Percentiles rank a stretch among this genome's conserved stretches.
Evolutionary conservation across 768 basidiomycete species (phyloP).

Genomic region (Pleurotus eryngii): DNA sequence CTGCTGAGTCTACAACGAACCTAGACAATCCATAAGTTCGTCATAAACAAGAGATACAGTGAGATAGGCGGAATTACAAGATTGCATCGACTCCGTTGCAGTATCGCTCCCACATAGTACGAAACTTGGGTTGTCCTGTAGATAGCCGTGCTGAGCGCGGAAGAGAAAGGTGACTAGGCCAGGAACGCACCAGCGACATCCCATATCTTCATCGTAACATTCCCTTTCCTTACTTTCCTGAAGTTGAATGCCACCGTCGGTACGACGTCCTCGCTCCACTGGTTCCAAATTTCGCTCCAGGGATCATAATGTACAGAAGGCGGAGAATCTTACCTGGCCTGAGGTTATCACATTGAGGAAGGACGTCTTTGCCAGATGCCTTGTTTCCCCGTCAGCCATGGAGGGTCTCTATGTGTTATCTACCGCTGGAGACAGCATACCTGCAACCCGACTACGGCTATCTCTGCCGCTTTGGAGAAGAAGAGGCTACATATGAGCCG

Average conservation of each 20-base stretch:
- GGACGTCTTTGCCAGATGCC: conserved; percentile 95
- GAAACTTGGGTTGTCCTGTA: conserved; percentile 85
- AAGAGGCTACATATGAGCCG: conserved; percentile 52
- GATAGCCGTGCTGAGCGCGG: background rate
- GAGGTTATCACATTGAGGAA: conserved; percentile 90
- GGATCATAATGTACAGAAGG: background rate
- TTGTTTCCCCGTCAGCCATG: conserved; percentile 24
- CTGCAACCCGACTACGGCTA: conserved; percentile 90
- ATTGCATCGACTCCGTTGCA: conserved; percentile 92
- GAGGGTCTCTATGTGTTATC: background rate
- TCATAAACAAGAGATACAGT: background rate
- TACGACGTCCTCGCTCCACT: conserved; percentile 97
- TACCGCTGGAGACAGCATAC: conserved; percentile 30
- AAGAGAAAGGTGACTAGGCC: background rate
- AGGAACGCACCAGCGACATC: conserved; percentile 77
- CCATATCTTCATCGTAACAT: conserved; percentile 91
- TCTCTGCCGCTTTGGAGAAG: conserved; percentile 84
- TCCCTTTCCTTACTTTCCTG: conserved; percentile 83
- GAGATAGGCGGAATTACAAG: conserved; percentile 51
- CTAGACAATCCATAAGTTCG: conserved; percentile 33
- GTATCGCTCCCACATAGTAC: conserved; percentile 95
- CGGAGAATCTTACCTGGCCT: conserved; percentile 55
- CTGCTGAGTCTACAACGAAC: conserved; percentile 89
- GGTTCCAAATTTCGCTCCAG: conserved; percentile 13
- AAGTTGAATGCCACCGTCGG: conserved; percentile 95